A percentile compares a stretch with the other conserved stretches of the same genome.
phyloP scores from a whole-genome alignment of 2,329 filamentous ascomycete species.

The Trichoderma citrinoviride region DNA sequence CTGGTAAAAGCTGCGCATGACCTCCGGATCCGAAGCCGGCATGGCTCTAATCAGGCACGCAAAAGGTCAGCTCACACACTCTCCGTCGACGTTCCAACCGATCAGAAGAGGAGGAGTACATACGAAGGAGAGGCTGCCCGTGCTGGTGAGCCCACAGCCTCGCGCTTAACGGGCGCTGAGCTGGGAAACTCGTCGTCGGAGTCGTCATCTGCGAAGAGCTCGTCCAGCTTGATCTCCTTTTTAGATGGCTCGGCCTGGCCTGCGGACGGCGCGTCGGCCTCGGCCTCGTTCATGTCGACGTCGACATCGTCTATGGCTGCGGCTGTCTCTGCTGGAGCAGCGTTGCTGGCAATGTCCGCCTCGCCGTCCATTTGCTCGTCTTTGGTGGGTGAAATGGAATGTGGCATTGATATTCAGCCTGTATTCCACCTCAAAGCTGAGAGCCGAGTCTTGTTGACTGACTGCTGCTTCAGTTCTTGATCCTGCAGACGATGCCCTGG shows the following conservation, averaged over 20 bases:
- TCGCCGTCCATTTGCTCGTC: conserved; percentile 40
- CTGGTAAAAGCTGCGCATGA: conserved; percentile 93
- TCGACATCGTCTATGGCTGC: conserved; percentile 23
- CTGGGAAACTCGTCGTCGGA: conserved; percentile 62
- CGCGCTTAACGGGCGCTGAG: conserved; percentile 42
- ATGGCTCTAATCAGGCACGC: conserved; percentile 30
- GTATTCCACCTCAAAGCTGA: no score
- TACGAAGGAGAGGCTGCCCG: conserved; percentile 45
- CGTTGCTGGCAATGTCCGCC: conserved; percentile 29
- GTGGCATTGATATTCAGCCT: conserved; percentile 41
- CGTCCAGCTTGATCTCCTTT: conserved; percentile 54
- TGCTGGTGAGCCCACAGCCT: conserved; percentile 41
- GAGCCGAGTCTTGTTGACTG: no score
- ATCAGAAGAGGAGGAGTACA: conserved; percentile 24
- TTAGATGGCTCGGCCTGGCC: conserved; percentile 29
- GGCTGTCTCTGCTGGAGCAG: conserved; percentile 28
- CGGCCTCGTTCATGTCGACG: conserved; percentile 43
- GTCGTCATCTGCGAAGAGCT: conserved; percentile 57
- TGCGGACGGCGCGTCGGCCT: conserved; percentile 24
- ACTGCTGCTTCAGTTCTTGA: background rate
- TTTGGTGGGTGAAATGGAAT: conserved; percentile 39
- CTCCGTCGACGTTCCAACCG: background rate
- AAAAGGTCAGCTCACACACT: background rate
- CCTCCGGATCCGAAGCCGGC: conserved; percentile 67
- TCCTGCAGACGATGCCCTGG: background rate